Evolutionary conservation across 1,284 basidiomycete genomes (phyloP).

Genomic region (Fomitopsis schrenkii): DNA sequence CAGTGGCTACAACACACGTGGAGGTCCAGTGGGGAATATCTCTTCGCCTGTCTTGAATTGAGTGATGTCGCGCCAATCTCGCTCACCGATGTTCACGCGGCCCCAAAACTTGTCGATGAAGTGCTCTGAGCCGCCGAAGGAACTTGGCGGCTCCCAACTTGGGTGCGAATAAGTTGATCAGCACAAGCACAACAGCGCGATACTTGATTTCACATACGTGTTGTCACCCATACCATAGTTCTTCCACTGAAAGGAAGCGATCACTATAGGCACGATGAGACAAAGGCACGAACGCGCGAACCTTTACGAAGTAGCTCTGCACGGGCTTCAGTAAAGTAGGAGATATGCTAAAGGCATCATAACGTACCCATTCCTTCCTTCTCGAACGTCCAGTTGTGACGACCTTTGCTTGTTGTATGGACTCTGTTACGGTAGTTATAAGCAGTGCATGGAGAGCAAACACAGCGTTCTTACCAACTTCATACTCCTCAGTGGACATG

Average conservation of each 20-base stretch:
- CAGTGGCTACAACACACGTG: conserved; percentile 36
- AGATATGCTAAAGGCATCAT: not conserved
- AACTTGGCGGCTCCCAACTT: conserved; percentile 60
- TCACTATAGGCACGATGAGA: conserved; percentile 6
- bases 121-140: conserved; percentile 56
- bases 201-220: conserved; percentile 49
- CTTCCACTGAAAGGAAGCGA: conserved; percentile 52
- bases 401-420: conserved; percentile 43
- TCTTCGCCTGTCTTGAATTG: conserved; percentile 53
- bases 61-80: conserved; percentile 45
- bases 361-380: conserved; percentile 40
- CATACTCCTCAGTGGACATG: conserved; percentile 42
- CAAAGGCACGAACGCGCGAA: conserved; percentile 25
- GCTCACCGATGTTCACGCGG: conserved; percentile 42
- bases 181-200: not conserved
- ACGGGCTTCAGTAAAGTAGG: not conserved
- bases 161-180: conserved; percentile 27
- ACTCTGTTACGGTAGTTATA: conserved; percentile 36
- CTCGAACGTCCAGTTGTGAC: conserved; percentile 31
- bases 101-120: conserved; percentile 60
- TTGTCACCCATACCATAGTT: conserved; percentile 54
- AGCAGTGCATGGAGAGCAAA: not conserved
- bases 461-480: conserved; percentile 52
- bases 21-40: conserved; percentile 51
- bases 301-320: conserved; percentile 64